Evolutionary conservation across 1,139 yeast genomes (phyloP).

Genomic region (Zygoascus sp.): DNA sequence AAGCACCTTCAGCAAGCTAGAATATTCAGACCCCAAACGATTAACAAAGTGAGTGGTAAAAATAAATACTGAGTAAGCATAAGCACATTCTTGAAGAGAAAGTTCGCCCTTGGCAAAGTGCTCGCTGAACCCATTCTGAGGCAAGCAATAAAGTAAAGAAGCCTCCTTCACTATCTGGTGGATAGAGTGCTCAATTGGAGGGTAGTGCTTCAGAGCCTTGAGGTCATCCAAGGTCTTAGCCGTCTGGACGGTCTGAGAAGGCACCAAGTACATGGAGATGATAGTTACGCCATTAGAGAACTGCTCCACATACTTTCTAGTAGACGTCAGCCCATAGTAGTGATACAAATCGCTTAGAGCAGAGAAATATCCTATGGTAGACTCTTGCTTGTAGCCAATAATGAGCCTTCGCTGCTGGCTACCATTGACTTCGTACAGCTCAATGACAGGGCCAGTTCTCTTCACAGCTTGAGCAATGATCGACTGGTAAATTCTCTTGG

Average conservation of each 20-base stretch:
- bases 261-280: constrained; percentile 78
- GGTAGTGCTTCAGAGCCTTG: constrained; percentile 36
- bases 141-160: constrained; percentile 84
- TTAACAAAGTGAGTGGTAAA: constrained; percentile 93
- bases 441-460: constrained; percentile 91
- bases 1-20: constrained; percentile 59
- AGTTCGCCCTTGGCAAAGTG: constrained; percentile 71
- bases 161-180: constrained; percentile 94
- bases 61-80: constrained; percentile 90
- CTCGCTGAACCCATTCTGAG: constrained; percentile 75
- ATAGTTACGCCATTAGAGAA: constrained; percentile 85
- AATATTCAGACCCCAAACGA: constrained; percentile 88
- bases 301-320: constrained; percentile 91
- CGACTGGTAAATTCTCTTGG: constrained; percentile 70
- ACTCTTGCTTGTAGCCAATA: constrained; percentile 80
- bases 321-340: constrained; percentile 79
- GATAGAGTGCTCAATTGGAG: constrained; percentile 64
- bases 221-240: constrained; percentile 34
- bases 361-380: constrained; percentile 83
- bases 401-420: constrained; percentile 78
- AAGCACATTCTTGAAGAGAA: constrained; percentile 89
- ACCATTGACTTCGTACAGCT: constrained; percentile 75
- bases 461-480: constrained; percentile 64
- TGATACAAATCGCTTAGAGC: constrained; percentile 85
- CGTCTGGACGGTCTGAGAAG: constrained; percentile 42